Evolutionary conservation across 116 monocot species (phyloP).

Genomic region (Thalassia testudinum): DNA sequence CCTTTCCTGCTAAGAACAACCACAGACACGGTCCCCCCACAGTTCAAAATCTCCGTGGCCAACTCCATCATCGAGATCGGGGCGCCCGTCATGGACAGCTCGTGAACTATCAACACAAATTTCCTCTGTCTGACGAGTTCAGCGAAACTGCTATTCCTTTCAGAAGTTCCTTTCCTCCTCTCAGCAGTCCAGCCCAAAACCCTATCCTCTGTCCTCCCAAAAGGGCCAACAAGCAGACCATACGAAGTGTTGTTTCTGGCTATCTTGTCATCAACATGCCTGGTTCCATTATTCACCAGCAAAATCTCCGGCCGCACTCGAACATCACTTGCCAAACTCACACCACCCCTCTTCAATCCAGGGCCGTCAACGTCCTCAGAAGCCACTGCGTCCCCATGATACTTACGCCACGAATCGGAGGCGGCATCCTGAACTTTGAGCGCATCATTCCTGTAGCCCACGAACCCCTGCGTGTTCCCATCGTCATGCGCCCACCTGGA

Average conservation of each 20-base stretch:
- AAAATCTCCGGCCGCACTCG: slow-evolving; percentile 6
- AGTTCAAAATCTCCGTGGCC: slow-evolving; percentile 73
- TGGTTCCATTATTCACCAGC: slow-evolving; percentile 8
- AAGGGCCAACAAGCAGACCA: slow-evolving; percentile 78
- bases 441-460: slow-evolving; percentile 25
- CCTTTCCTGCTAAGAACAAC: slow-evolving; percentile 72
- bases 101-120: slow-evolving; percentile 77
- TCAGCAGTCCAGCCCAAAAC: slow-evolving; percentile 60
- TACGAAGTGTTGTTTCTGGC: slow-evolving; percentile 57
- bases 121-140: slow-evolving; percentile 50
- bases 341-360: slow-evolving; percentile 12
- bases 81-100: slow-evolving; percentile 90
- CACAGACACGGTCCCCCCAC: slow-evolving; percentile 64
- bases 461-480: slow-evolving; percentile 25
- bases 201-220: slow-evolving; percentile 48
- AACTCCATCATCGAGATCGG: slow-evolving; percentile 95
- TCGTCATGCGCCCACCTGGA: slow-evolving; percentile 77
- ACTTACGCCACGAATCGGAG: slow-evolving; percentile 4
- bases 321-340: slow-evolving; percentile 8
- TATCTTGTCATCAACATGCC: slow-evolving; percentile 36
- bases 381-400: slow-evolving; percentile 2
- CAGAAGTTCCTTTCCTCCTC: slow-evolving; percentile 59
- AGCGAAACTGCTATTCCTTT: slow-evolving; percentile 52
- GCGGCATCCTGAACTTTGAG: slow-evolving; percentile 5
- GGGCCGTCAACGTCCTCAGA: slow-evolving; percentile 6